Base-by-base conservation (phyloP, 495 filamentous ascomycete species). In the Symbiotaphrina buchneri region DNA sequence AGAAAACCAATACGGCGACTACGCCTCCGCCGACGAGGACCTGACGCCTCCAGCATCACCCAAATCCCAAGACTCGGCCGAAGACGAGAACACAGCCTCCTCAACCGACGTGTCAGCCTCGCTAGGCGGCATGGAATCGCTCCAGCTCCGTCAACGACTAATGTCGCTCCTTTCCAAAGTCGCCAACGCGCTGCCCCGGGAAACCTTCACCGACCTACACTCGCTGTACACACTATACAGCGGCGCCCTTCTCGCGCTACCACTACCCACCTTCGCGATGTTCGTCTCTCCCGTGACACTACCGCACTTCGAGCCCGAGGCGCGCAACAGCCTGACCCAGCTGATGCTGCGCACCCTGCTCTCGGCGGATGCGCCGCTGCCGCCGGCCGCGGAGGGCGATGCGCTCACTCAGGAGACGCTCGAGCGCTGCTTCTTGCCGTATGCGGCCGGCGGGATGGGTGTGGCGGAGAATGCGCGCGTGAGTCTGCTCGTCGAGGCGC, bases 401-500 rank as follows among this genome's bases (percentile, higher is more conserved):
- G 54, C 53, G 21, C 51, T 90, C 4, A 65, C 56, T 5, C 54
- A 61, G 25, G 42, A 51, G 2, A 65, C 74, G 20, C 48, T 93
- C 15, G 62, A 77, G 36, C 35, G 55, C 27, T 70, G 65, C 42
- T 90, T 69, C 43, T 55, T 91, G 1, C 82, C 80, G 0, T 79
- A 59, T 32, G 50, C 71, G 1, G 80, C 84, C 0, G 70, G 64
- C 28, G 68, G 59, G 0, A 48, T 61, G 4, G 65, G 56, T 5
- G 48, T 61, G 0, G 59, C 59, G 4, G 79, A 90, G 29, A 93
- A 94, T 43, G 71, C 75, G 2, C 84, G 82, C 48, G 56, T 93
- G 20, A 74, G 73, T 3, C 49, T 93, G 2, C 44, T 79, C 30
- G 46, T 93, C 0, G 85, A 97, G 48, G 58, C 58, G 0, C 46